Conservation (phyloP, 495 filamentous ascomycete genomes). For the Pyrenula massariospora region DNA sequence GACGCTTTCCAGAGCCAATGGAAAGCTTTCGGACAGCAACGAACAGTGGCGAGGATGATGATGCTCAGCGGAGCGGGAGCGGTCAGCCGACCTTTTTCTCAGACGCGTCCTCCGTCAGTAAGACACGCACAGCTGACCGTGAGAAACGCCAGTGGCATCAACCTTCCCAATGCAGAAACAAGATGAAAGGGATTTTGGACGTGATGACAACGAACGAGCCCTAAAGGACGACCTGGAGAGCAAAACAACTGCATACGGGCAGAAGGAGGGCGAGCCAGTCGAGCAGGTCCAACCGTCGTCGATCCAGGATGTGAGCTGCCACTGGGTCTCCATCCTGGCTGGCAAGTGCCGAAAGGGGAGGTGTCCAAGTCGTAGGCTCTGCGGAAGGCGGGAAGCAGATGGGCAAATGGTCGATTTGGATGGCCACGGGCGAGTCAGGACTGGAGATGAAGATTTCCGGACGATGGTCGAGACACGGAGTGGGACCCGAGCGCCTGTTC, state of each 20-base stretch:
- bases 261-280: too few species aligned
- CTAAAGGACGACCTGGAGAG: too few species aligned
- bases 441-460: background rate
- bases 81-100: background rate
- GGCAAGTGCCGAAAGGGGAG: background rate
- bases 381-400: background rate
- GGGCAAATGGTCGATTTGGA: background rate
- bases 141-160: too few species aligned
- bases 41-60: background rate
- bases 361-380: background rate
- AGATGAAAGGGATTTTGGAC: too few species aligned
- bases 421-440: background rate
- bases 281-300: too few species aligned
- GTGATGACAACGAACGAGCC: too few species aligned
- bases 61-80: background rate
- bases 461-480: background rate
- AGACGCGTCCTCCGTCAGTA: too few species aligned
- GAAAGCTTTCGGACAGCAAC: background rate
- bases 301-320: too few species aligned
- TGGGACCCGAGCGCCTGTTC: background rate
- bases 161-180: too few species aligned
- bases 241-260: too few species aligned
- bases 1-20: background rate
- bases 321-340: too few species aligned
- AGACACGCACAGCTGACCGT: too few species aligned